A percentile compares a stretch with the other conserved stretches of the same genome.
Conservation (phyloP, 148 eudicot genomes). For the Pharnaceum exiguum region DNA sequence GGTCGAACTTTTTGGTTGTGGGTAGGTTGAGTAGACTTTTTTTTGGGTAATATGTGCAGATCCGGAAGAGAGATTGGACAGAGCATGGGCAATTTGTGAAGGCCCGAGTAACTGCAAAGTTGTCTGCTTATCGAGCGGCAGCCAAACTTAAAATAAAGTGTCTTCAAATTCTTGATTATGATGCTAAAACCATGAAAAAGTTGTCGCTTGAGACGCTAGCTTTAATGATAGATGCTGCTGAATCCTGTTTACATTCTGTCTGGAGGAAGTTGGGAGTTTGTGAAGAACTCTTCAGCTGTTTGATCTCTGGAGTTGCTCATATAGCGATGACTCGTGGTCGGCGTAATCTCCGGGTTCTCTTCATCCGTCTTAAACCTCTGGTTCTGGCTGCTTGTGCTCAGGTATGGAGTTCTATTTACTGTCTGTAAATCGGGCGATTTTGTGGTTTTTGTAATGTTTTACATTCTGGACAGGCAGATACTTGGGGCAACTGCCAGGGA, state of each 20-base stretch:
- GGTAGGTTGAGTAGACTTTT: constrained; percentile 1
- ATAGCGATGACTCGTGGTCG: constrained; percentile 83
- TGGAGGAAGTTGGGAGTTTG: constrained; percentile 86
- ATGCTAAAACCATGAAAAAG: constrained; percentile 72
- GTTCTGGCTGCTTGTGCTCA: constrained; percentile 80
- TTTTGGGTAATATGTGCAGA: constrained; percentile 42
- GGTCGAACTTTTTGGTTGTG: background rate
- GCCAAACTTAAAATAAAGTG: constrained; percentile 55
- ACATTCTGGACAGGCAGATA: constrained; percentile 67
- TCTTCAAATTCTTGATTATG: constrained; percentile 56
- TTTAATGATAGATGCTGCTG: constrained; percentile 80
- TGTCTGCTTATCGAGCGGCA: constrained; percentile 70
- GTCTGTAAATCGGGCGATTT: background rate
- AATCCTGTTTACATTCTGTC: constrained; percentile 74
- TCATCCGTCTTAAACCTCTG: constrained; percentile 87
- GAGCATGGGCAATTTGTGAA: constrained; percentile 74
- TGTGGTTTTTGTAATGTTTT: constrained; percentile 20
- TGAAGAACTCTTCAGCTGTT: constrained; percentile 81
- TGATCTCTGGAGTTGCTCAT: constrained; percentile 79
- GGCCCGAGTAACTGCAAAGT: constrained; percentile 67
- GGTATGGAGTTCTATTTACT: constrained; percentile 34
- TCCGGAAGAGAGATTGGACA: constrained; percentile 90
- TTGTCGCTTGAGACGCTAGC: constrained; percentile 70
- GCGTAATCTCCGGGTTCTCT: constrained; percentile 75
- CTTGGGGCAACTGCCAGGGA: constrained; percentile 75